These are phyloP conservation scores for Sporobolomyces roseus DNA, from an alignment of 768 basidiomycete species.

Conservation along the genomic window DNA sequence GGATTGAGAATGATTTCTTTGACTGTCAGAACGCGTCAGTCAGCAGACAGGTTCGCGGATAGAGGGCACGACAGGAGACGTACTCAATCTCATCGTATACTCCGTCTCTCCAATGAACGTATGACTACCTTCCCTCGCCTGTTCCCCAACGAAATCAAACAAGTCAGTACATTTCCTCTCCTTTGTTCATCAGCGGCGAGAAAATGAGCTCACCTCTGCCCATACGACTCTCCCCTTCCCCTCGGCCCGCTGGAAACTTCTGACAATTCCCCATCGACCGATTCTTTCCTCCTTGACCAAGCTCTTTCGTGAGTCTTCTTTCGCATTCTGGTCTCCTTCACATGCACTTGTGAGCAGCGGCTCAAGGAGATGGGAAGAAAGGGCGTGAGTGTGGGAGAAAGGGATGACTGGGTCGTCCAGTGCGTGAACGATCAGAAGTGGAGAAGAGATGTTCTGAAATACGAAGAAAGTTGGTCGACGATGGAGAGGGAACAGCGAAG, in stretches of 20 bases:
- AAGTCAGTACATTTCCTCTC: background rate
- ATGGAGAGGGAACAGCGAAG: background rate
- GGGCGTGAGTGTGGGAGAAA: conserved; percentile 13
- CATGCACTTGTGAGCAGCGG: background rate
- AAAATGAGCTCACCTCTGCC: conserved; percentile 28
- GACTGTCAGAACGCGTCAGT: background rate
- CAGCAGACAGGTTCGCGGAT: background rate
- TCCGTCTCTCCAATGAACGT: conserved; percentile 15
- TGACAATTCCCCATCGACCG: conserved; percentile 33
- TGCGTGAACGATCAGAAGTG: conserved; percentile 38
- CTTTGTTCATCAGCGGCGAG: background rate
- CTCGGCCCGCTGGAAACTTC: conserved; percentile 15
- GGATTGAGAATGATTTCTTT: background rate
- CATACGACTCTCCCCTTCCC: conserved; percentile 26
- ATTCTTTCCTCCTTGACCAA: background rate
- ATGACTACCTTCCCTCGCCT: conserved; percentile 2
- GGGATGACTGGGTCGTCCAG: conserved; percentile 37
- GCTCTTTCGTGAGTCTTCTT: background rate
- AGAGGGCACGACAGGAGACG: background rate
- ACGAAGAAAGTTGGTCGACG: background rate
- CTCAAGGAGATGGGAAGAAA: conserved; percentile 14
- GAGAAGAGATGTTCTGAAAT: conserved; percentile 12
- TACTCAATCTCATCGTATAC: conserved; percentile 9
- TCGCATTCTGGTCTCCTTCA: too few species aligned
- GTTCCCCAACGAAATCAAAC: background rate